Percentiles rank a stretch among this genome's conserved stretches.
phyloP scores from a whole-genome alignment of 129 eudicot genomes.

The Lactuca saligna region DNA sequence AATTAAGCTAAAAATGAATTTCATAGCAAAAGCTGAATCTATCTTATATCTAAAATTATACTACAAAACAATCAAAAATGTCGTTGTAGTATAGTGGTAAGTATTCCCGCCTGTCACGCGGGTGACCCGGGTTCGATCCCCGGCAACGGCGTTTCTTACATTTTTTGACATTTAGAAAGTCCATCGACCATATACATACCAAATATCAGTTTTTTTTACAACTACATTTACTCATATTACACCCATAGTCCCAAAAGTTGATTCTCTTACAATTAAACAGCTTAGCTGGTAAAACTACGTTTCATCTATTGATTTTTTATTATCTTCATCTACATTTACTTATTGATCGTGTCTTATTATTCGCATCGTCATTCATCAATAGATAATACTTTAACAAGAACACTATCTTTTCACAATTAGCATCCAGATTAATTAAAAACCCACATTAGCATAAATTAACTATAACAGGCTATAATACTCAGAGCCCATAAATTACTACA shows the following conservation, averaged over 20 bases:
- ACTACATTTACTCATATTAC: too few relatives aligned
- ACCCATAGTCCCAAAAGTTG: too few relatives aligned
- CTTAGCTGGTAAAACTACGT: background rate
- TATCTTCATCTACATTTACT: too few relatives aligned
- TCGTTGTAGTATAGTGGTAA: slow-evolving; percentile 97
- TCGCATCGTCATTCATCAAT: background rate
- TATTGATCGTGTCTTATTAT: too few relatives aligned
- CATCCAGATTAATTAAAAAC: too few relatives aligned
- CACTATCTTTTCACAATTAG: too few relatives aligned
- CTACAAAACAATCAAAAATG: background rate
- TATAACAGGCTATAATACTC: background rate
- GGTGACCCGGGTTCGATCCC: slow-evolving; percentile 99
- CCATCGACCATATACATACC: too few relatives aligned
- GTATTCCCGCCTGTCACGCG: slow-evolving; percentile 98
- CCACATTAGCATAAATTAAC: too few relatives aligned
- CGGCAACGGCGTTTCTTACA: slow-evolving; percentile 65
- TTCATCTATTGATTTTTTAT: background rate
- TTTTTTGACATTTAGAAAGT: too few relatives aligned
- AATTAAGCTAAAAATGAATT: background rate
- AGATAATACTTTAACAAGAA: too few relatives aligned
- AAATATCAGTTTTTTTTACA: too few relatives aligned
- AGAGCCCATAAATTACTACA: slow-evolving; percentile 14
- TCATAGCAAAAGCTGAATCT: background rate
- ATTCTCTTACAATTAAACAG: background rate
- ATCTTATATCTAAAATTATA: rapidly evolving